Base-by-base conservation (phyloP, 805 yeast species). In the Nakazawaea wickerhamii region DNA sequence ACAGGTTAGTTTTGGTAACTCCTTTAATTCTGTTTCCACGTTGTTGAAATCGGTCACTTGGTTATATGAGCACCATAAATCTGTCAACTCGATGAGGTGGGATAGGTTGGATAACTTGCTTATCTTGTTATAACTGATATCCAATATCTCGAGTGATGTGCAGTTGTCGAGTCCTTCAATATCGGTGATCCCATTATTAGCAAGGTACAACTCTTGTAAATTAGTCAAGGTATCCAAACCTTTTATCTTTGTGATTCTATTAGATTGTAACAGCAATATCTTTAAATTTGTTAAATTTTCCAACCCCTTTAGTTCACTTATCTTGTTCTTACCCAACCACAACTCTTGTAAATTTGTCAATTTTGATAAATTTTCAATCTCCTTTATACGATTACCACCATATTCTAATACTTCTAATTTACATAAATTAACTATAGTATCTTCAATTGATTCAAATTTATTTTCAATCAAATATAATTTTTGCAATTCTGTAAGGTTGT, bases 281-380 rank as follows among this genome's bases (percentile, higher is more conserved):
- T 77, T 75, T 51, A 93, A 70, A 45, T 83, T 83, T 38, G 59
- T 56, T 45, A 93, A 68, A 7, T 67, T 65, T 26, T 65, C 60
- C 43, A 93, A 64, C 55, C 84, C 83, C 50, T 84, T 73, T 30
- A 93, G 61, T 54, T 65, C 73, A 1, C 73, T 52, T 42, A 93
- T 85, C 48, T 74, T 73, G 61, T 93, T 93, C 56, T 89, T 88
- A 36, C 98, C 99, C 32, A 93, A 68, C 99, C 98, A 93, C 36
- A 93, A 66, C 57, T 90, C 84, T 49, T 77, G 75, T 34, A 93
- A 63, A 38, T 71, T 74, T 0, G 62, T 64, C 45, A 91, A 65
- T 17, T 71, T 70, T 51, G 90, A 57, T 31, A 77, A 76, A 48
- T 79, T 83, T 23, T 66, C 57, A 35, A 84, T 78, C 31, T 54